Base-by-base conservation (phyloP, 768 basidiomycete genomes). In the Russula griseocarnosa region DNA sequence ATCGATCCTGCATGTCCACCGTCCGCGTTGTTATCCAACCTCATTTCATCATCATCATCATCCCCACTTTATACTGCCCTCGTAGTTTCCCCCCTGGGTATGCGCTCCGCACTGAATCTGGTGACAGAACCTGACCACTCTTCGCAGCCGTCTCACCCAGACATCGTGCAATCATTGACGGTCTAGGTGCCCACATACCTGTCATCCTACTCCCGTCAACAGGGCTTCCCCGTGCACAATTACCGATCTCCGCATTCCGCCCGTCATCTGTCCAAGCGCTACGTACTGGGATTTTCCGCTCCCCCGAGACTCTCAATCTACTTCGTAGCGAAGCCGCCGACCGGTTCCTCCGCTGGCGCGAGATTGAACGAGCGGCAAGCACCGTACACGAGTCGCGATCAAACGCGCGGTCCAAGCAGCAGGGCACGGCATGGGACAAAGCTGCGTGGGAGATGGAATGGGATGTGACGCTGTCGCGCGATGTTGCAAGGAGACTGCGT, bases 261-360 rank as follows among this genome's bases (percentile, higher is more conserved):
- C 87, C 87, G 26, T 65, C 76, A 4, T 79, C 83, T 1, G 69
- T 80, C 2, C 70, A 78, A 9, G 79, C 83, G 1, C 78, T 90
- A 11, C 82, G 86, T 14, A 72, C 72, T 32, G 85, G 84, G 13
- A 74, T 90, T 14, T 87, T 90, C 73, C 83, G 79, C 65, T 82
- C 84, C 1, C 86, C 87, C 0, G 85, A 84, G 63, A 85, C 79
- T 0, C 76, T 88, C 13, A 76, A 79, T 1, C 70, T 77, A 1
- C 76, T 90, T 34, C 82, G 88, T 38, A 76, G 73, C 20, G 88
- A 89, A 72, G 87, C 86, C 0, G 79, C 83, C 0, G 86, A 88
- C 62, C 81, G 88, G 22, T 90, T 88, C 73, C 72, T 88, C 61
- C 81, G 82, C 34, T 90, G 88, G 88, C 77, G 86, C 36, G 88